These are phyloP conservation scores for Cryptococcus hybrid DNA, from an alignment of 1,284 basidiomycete species.

Conservation along the genomic window DNA sequence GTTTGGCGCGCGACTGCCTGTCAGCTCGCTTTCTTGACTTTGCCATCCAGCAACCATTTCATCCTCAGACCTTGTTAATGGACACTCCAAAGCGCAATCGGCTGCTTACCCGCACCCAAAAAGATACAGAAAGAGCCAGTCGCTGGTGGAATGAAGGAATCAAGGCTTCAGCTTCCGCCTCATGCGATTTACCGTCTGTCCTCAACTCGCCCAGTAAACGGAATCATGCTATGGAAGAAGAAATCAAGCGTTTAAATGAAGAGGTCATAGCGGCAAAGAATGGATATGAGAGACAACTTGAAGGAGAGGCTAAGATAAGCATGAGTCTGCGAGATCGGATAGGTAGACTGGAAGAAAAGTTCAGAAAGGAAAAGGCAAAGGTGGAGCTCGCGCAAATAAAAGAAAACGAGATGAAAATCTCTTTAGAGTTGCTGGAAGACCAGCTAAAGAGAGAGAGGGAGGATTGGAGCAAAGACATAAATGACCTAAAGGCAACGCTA, in stretches of 20 bases:
- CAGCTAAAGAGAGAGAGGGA: not conserved
- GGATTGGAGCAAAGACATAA: constrained; percentile 1
- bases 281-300: constrained; percentile 8
- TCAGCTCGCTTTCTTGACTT: too few relatives aligned
- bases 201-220: not conserved
- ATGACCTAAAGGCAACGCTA: constrained; percentile 3
- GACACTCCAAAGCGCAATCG: too few relatives aligned
- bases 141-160: not conserved
- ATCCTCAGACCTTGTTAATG: too few relatives aligned
- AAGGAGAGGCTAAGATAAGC: constrained; percentile 19
- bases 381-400: not conserved
- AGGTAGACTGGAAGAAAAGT: constrained; percentile 9
- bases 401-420: not conserved
- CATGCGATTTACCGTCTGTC: not conserved
- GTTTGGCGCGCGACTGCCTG: too few relatives aligned
- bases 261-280: not conserved
- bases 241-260: not conserved
- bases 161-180: not conserved
- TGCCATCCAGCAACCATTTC: too few relatives aligned
- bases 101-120: too few relatives aligned
- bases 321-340: constrained; percentile 20
- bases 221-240: not conserved
- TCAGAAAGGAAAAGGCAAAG: constrained; percentile 1
- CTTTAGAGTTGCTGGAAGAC: not conserved
- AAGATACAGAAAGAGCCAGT: too few relatives aligned